phyloP scores from a whole-genome alignment of 345 rosid genomes.

The Psidium friedrichsthalianum region DNA sequence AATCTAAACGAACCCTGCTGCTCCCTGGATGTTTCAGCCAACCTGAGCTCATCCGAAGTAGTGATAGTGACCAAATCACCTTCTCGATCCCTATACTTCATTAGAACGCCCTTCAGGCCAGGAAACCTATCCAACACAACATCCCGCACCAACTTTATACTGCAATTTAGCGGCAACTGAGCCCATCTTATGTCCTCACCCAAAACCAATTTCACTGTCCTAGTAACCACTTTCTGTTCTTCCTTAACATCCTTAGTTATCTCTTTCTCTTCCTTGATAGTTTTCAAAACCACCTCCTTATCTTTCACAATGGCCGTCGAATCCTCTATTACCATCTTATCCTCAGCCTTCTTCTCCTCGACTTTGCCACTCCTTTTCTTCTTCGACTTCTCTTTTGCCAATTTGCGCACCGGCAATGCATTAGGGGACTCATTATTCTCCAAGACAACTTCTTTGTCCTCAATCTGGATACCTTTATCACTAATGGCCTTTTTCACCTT shows the following conservation, averaged over 20 bases:
- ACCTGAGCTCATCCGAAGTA: conserved; percentile 63
- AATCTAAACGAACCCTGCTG: conserved; percentile 59
- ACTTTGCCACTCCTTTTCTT: conserved; percentile 37
- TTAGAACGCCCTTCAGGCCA: conserved; percentile 54
- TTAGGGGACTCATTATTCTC: conserved; percentile 25
- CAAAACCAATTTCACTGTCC: conserved; percentile 73
- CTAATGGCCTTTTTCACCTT: conserved; percentile 50
- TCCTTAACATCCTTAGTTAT: conserved; percentile 21
- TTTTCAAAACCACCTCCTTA: conserved; percentile 20
- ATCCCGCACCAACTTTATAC: conserved; percentile 60
- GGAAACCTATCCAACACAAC: conserved; percentile 76
- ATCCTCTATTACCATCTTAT: conserved; percentile 26
- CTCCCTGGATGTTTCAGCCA: conserved; percentile 46
- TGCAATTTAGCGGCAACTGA: conserved; percentile 58
- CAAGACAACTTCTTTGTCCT: conserved; percentile 51
- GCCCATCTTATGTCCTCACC: conserved; percentile 97
- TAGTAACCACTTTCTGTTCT: conserved; percentile 45
- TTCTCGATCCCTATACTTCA: conserved; percentile 81
- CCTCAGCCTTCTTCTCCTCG: conserved; percentile 16
- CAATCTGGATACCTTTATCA: conserved; percentile 56
- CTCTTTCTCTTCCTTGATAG: conserved; percentile 30
- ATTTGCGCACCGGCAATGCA: conserved; percentile 28
- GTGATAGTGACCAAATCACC: conserved; percentile 95
- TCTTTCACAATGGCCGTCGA: conserved; percentile 2
- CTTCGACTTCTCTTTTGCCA: conserved; percentile 56